These are phyloP conservation scores for Obba rivulosa DNA, from an alignment of 768 basidiomycete species.

Conservation along the genomic window DNA sequence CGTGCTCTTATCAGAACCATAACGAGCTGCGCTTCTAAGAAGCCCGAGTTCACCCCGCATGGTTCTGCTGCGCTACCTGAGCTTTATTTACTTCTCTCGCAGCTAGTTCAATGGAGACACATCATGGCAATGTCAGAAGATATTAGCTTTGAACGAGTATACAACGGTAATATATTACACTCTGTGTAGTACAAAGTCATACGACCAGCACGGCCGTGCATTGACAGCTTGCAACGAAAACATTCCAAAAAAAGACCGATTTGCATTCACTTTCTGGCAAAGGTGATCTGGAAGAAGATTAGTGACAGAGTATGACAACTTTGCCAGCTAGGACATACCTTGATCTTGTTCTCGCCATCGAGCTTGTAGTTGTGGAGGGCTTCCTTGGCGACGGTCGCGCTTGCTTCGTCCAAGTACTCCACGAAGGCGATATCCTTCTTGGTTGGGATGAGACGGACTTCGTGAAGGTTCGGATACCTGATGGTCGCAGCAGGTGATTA, in stretches of 20 bases:
- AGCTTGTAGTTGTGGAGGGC: constrained; percentile 97
- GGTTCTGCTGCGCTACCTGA: no score
- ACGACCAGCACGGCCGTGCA: neutral
- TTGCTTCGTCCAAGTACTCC: constrained; percentile 91
- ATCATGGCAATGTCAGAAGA: no score
- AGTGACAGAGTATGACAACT: neutral
- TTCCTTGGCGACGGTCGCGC: constrained; percentile 88
- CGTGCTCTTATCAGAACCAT: no score
- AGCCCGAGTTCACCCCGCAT: no score
- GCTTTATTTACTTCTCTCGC: no score
- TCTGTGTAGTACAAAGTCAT: neutral
- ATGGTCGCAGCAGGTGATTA: neutral
- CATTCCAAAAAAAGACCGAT: neutral
- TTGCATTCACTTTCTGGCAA: constrained; percentile 24
- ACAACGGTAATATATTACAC: neutral
- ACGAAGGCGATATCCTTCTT: constrained; percentile 99
- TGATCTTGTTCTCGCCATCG: constrained; percentile 98
- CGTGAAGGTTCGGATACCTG: constrained; percentile 92
- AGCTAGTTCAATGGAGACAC: no score
- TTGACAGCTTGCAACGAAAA: neutral
- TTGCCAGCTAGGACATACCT: constrained; percentile 53
- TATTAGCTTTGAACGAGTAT: neutral
- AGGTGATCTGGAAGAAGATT: constrained; percentile 19
- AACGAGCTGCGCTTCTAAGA: no score
- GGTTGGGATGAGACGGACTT: constrained; percentile 97